Conservation (phyloP, 2,329 filamentous ascomycete genomes). For the Grosmannia penicillata region DNA sequence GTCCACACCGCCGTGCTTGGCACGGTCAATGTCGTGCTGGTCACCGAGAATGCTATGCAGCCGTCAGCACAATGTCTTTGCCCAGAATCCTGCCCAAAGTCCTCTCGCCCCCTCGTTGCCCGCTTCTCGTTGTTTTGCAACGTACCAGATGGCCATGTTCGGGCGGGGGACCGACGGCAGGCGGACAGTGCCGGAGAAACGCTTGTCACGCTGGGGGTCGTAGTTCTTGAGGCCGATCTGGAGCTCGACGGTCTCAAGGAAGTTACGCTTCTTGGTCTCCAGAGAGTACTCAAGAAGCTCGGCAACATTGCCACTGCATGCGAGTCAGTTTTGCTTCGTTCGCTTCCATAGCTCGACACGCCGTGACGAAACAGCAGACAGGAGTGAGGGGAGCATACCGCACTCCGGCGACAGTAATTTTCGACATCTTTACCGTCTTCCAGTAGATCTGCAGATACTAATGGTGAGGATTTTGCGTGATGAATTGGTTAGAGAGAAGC, state of each 20-base stretch:
- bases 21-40: conserved; percentile 97
- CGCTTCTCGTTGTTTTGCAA: too few relatives aligned
- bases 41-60: conserved; percentile 50
- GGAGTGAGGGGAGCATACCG: conserved; percentile 9
- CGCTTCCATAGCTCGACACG: neutral
- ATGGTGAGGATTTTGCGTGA: conserved; percentile 15
- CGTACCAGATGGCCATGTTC: conserved; percentile 14
- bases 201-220: conserved; percentile 99
- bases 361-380: neutral
- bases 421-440: conserved; percentile 79
- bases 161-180: conserved; percentile 84
- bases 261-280: conserved; percentile 96
- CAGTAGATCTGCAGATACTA: conserved; percentile 13
- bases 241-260: conserved; percentile 41
- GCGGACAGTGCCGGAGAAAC: conserved; percentile 99
- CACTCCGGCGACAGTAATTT: conserved; percentile 27
- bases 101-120: too few relatives aligned
- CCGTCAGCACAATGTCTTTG: neutral
- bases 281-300: conserved; percentile 85
- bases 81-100: too few relatives aligned
- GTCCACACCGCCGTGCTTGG: conserved; percentile 97
- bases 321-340: conserved; percentile 3
- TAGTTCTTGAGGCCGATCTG: conserved; percentile 92
- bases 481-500: neutral
- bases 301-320: conserved; percentile 62